Base-by-base conservation (phyloP, 768 basidiomycete species). In the Trametes maxima region DNA sequence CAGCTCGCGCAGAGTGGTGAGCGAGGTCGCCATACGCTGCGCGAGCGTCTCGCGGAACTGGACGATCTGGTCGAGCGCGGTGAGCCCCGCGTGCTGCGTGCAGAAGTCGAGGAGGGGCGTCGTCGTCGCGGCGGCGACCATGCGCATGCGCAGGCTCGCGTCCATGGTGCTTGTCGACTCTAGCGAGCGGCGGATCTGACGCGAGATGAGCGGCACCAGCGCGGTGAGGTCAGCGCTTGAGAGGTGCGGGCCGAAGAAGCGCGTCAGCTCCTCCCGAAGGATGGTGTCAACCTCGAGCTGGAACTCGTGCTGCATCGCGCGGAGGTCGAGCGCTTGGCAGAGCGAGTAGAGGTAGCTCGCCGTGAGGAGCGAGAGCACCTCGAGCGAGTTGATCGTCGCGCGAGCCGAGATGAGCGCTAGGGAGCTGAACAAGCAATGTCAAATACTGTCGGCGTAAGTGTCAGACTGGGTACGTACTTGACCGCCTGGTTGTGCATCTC, bases 401-500 rank as follows among this genome's bases (percentile, higher is more conserved):
- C 93, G 86, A 22, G 85, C 91, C 17, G 92, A 93, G 55, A 94
- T 86, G 64, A 95, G 77, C 0, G 93, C 93, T 56, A 95, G 79
- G 5, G 92, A 94, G 73, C 90, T 92, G 65, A 33, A 56, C 53
- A 37, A 64, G 43, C 44, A 65, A 53, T 45, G 63, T 69, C 19
- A 70, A 11, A 64, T 8, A 35, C 45, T 43, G 19, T 52, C 49
- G 17, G 10, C 6, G 40, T 21, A 25, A 5, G 45, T 51, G 12
- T 16, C 21, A 28, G 37, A 42, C 2, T 12, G 5, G 24, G 46
- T 43, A 78, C 89, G 62, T 64, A 92, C 90, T 95, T 95, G 73
- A 95, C 84, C 45, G 93, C 89, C 73, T 95, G 93, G 67, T 95
- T 95, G 70, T 93, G 90, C 89, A 94, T 92, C 75, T 95, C 92